Base-by-base conservation (phyloP, 345 rosid species). In the Euphorbia pulcherrima region DNA sequence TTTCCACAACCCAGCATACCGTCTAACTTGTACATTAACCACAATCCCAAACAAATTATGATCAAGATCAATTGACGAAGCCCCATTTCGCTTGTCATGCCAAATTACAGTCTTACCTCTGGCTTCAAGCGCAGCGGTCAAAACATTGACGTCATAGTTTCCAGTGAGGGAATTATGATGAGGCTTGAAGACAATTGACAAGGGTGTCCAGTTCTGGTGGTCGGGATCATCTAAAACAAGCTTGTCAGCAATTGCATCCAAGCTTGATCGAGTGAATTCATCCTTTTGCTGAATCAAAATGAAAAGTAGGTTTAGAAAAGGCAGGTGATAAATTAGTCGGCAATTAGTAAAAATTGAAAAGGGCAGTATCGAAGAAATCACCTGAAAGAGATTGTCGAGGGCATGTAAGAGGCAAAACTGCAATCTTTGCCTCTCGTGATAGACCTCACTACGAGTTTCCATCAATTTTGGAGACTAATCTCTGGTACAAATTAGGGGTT, bases 351-450 rank as follows among this genome's bases (percentile, higher is more conserved):
- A n/a, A 33, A 59, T 18, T 33, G 27, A 59, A 17, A 0, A 37
- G 26, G 20, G 16, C 11, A 44, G 18, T 0, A 44, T 44, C 17
- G 16, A 44, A 12, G 16, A 41, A 3, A 17, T 69, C 46, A 89
- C 99, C 97, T 91, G 97, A 75, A 91, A 91, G 73, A 94, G 91
- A 78, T 85, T 94, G 86, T 89, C 91, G 70, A 94, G 97, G 11
- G 89, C 72, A 81, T 94, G 97, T 13, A 91, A 69, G 72, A 91
- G 93, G 78, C 97, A 91, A 60, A 86, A 87, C 30, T 94, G 97
- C 11, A 94, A 70, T 67, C 86, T 83, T 74, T 94, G 97, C 66
- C 76, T 86, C 74, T 91, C 97, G 77, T 91, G 99, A 74, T 84
- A 91, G 56, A 94, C 76, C 65, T 60, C 41, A 1, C 24, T 72